Evolutionary conservation across 1,284 basidiomycete genomes (phyloP), one percentile per base, ranked within the genome.

Genomic region (Leccinum pallidistipes): DNA sequence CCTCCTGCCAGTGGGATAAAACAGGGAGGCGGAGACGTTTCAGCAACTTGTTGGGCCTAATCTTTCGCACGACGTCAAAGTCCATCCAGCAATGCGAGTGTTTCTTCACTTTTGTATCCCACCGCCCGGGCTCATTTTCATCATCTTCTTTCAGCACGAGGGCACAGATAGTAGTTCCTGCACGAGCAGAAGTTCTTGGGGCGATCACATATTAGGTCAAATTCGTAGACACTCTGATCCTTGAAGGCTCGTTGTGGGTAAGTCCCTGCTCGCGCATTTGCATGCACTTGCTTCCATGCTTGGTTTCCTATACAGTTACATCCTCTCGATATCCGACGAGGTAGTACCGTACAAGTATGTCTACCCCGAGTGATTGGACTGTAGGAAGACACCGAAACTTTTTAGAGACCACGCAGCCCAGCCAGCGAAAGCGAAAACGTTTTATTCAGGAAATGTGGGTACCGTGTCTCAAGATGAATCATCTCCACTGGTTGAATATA

Each of bases 11-110:
- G 24, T 61, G 58, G 64, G 69, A 70, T 31, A 72, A 57, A 21
- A 70, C 68, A 4, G 68, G 64, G 68, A 70, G 34, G 53, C 61
- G 1, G 45, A 27, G 12, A 70, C 69, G 3, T 60, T 63, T 9
- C 61, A 65, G 32, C 71, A 58, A 45, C 24, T 24, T 24, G 43
- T 66, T 5, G 69, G 55, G 16, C 69, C 63, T 3, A 12, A 5
- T 12, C 69, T 69, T 31, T 50, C 14, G 47, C 69, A 71, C 7
- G 40, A 66, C 14, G 4, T 52, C n/a, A 47, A 31, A 18, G 51
- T 68, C 3, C 31, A n/a, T n/a, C n/a, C 1, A 14, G 34, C 5
- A 3, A 9, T 21, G 67, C 53, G 21, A 32, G 59, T 55, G 3
- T 32, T 40, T 3, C n/a, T 54, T 29, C 24, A 5, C 12, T 11